Evolutionary conservation across 2,329 filamentous ascomycete species (phyloP), one percentile per base, ranked within the genome.

Genomic region (Aspergillus neotritici): DNA sequence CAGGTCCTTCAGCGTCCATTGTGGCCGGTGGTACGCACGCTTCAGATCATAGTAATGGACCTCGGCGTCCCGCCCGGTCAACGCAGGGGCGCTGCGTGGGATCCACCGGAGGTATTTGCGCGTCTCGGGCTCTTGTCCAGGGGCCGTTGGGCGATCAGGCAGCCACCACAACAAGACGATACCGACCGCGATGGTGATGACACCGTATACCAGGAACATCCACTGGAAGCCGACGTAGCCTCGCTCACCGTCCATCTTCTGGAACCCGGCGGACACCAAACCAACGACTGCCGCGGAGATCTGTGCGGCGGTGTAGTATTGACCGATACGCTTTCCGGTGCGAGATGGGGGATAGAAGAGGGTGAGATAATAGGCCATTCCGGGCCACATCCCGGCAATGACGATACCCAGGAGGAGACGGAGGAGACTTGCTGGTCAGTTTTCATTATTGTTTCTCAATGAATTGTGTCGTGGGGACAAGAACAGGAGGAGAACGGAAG

Each of bases 311-410:
- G 87, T 94, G 62, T 87, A 95, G 70, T 94, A 95, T 62, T 84
- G 80, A 31, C 89, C 89, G 51, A 95, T 94, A 31, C 89, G 79
- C 70, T 93, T 94, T 11, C 86, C 89, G 1, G 85, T 93, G 10
- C 86, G 78, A 5, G 86, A 87, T 0, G 89, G 88, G 5, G 89
- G 89, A 60, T 95, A 95, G 72, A 94, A 95, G 6, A 94, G 75
- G 0, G 89, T 94, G 36, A 95, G 74, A 60, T 94, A 95, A 64
- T 93, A 93, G 8, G 87, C 81, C 89, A 95, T 94, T 38, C 89
- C 89, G 0, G 89, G 89, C 89, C 89, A 95, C 84, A 95, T 89
- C 36, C 89, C 89, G 1, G 89, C 89, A 61, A 90, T 90, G 16
- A 94, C 88, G 11, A 93, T 77, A 37, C 89, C 89, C 5, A 95